Evolutionary conservation across 345 rosid genomes (phyloP).

Genomic region (Dipteronia sinensis): DNA sequence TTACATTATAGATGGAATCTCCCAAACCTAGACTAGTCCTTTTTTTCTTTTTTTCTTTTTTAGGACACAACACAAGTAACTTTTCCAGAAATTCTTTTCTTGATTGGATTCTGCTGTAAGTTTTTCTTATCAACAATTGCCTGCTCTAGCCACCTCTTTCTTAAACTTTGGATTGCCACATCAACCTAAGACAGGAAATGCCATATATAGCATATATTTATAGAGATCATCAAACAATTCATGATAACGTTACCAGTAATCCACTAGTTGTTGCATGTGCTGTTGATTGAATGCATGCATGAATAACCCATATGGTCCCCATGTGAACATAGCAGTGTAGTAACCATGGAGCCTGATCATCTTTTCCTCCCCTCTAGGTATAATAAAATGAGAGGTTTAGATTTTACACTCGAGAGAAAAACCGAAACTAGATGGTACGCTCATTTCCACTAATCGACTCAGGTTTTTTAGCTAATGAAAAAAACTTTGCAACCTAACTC

Average conservation of each 20-base stretch:
- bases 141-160: conserved; percentile 10
- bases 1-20: background rate
- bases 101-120: background rate
- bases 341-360: background rate
- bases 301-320: background rate
- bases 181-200: background rate
- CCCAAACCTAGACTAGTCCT: background rate
- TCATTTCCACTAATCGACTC: background rate
- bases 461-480: background rate
- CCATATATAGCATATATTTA: background rate
- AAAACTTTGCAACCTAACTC: background rate
- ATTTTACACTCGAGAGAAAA: background rate
- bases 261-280: background rate
- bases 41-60: background rate
- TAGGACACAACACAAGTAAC: background rate
- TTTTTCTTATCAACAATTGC: background rate
- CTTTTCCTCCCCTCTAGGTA: background rate
- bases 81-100: background rate
- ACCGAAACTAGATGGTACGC: background rate
- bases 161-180: conserved; percentile 4
- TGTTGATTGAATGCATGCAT: background rate
- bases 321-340: background rate
- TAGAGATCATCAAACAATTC: background rate
- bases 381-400: background rate
- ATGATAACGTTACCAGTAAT: background rate